Evolutionary conservation across 2,329 filamentous ascomycete species (phyloP).

Genomic region (Plectosphaerella cucumerina): DNA sequence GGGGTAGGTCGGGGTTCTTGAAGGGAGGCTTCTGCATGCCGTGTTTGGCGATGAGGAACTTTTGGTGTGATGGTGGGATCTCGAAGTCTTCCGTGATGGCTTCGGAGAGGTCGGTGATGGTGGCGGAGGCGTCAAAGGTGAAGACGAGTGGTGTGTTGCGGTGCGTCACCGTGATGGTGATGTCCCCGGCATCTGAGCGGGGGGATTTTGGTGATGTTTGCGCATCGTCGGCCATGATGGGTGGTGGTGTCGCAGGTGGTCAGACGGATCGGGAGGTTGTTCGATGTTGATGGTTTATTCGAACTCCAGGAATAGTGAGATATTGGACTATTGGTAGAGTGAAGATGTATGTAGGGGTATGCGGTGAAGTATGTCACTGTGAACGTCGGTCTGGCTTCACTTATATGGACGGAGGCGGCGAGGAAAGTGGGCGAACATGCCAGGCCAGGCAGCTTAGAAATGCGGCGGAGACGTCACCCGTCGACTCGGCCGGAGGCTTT

Average conservation of each 20-base stretch:
- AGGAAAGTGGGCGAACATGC: neutral
- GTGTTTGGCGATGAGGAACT: constrained; percentile 62
- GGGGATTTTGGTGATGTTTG: constrained; percentile 8
- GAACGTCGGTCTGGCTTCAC: neutral
- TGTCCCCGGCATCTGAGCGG: constrained; percentile 19
- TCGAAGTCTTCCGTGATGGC: constrained; percentile 51
- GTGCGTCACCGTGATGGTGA: constrained; percentile 42
- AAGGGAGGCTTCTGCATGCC: constrained; percentile 63
- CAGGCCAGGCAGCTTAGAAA: neutral
- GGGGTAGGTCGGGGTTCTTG: constrained; percentile 49
- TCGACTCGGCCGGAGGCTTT: too few species aligned
- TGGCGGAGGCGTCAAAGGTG: constrained; percentile 38
- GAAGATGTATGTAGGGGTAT: neutral
- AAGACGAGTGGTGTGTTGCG: constrained; percentile 41
- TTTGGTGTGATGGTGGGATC: constrained; percentile 62
- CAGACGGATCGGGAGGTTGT: neutral
- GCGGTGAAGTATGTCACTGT: neutral
- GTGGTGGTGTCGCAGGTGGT: neutral
- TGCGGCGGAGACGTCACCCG: neutral
- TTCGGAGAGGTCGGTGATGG: constrained; percentile 54
- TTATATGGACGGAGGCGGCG: neutral
- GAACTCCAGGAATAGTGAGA: neutral
- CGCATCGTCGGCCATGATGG: constrained; percentile 10
- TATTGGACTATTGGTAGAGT: neutral
- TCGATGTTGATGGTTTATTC: neutral